Conservation (phyloP, 257 asterid genomes). For the Jasminum sambac region DNA sequence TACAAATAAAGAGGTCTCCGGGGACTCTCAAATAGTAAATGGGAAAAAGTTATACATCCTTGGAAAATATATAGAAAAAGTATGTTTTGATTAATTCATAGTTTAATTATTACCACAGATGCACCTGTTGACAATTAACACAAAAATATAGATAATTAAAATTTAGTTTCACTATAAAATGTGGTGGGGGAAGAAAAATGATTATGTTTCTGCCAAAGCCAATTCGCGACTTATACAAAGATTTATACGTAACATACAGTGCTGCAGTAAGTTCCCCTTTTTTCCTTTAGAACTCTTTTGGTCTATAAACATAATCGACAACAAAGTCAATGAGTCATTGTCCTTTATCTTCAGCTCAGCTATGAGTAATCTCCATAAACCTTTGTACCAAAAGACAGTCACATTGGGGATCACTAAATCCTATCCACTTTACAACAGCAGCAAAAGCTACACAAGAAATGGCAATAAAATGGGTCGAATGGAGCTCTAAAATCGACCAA, state of each 20-base stretch:
- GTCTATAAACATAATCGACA: slow-evolving; percentile 20
- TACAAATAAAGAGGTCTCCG: no score
- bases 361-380: slow-evolving; percentile 18
- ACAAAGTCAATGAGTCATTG: slow-evolving; percentile 19
- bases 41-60: no score
- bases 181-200: neutral
- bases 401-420: slow-evolving; percentile 30
- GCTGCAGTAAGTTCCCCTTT: slow-evolving; percentile 30
- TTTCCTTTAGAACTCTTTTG: slow-evolving; percentile 4
- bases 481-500: slow-evolving; percentile 50
- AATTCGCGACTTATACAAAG: slow-evolving; percentile 36
- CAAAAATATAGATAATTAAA: slow-evolving; percentile 9
- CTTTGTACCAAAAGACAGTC: slow-evolving; percentile 28
- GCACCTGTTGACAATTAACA: neutral
- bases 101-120: no score
- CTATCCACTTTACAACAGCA: slow-evolving; percentile 41
- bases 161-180: slow-evolving; percentile 6
- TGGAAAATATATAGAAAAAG: no score
- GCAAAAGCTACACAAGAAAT: slow-evolving; percentile 39
- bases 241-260: slow-evolving; percentile 17
- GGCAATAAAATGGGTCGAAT: slow-evolving; percentile 43
- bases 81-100: no score
- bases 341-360: slow-evolving; percentile 26
- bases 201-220: neutral
- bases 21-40: no score